Base-by-base conservation (phyloP, 495 filamentous ascomycete species). In the Trichocladium uniseriatum region DNA sequence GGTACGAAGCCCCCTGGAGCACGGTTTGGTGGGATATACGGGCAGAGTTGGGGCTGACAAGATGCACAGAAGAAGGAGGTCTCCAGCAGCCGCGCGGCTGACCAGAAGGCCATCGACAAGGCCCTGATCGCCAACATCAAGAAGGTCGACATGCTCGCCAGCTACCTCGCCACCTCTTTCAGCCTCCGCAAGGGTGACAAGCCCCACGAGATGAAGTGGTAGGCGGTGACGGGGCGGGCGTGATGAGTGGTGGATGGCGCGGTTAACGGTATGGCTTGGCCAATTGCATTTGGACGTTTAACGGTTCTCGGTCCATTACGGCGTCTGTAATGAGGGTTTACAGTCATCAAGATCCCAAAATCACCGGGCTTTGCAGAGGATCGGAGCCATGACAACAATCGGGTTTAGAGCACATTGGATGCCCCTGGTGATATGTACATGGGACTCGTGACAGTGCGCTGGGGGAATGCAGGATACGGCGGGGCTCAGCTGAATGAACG, bases 71-170 rank as follows among this genome's bases (percentile, higher is more conserved):
- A 96, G 86, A 97, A 97, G 82, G 74, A 87, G 71, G 79, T 89
- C 61, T 79, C 83, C 64, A 89, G 81, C 75, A 83, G 78, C 66
- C 88, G 94, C 63, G 89, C 86, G 64, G 82, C 79, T 66, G 94
- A 97, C 79, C 94, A 99, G 81, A 96, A 96, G 82, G 78, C 83
- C 64, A 78, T 99, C 56, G 94, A 99, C 76, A 91, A 95, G 82
- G 79, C 87, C 54, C 75, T 99, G 63, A 68, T 97, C 57, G 77
- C 82, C 66, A 83, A 70, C 74, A 88, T 99, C 77, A 96, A 96
- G 87, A 94, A 95, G 79, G 89, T 90, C 69, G 81, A 84, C 42
- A 74, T 87, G 64, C 82, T 99, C 65, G 69, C 80, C 66, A 84
- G 81, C 67, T 97, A 97, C 78, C 85, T 99, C 53, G 80, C 80